A percentile compares a stretch with the other conserved stretches of the same genome.
Conservation (phyloP, 352 stramenopile genomes). For the Phytophthora sp. region DNA sequence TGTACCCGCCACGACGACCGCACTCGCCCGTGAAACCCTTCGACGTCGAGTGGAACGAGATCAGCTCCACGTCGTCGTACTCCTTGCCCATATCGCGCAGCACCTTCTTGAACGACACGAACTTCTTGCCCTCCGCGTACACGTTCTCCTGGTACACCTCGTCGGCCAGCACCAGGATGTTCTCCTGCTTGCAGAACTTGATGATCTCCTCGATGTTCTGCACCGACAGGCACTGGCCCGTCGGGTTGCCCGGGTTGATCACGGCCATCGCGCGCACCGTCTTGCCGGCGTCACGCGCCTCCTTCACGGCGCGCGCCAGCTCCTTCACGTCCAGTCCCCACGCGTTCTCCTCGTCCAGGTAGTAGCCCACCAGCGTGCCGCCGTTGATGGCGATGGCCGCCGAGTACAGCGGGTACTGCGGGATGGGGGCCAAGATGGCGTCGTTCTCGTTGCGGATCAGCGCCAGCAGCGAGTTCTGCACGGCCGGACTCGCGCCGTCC, state of each 20-base stretch:
- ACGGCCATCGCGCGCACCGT: conserved; percentile 95
- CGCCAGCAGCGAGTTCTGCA: conserved; percentile 92
- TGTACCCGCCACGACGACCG: conserved; percentile 96
- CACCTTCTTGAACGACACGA: conserved; percentile 96
- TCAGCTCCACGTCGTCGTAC: conserved; percentile 94
- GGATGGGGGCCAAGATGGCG: conserved; percentile 97
- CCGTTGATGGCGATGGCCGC: conserved; percentile 96
- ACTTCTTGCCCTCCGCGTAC: conserved; percentile 93
- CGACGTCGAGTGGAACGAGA: conserved; percentile 98
- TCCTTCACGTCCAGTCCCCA: conserved; percentile 93
- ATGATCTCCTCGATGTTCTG: conserved; percentile 96
- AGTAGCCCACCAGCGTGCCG: conserved; percentile 96
- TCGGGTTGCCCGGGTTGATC: conserved; percentile 99
- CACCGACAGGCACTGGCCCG: conserved; percentile 87
- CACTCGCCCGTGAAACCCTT: conserved; percentile 99
- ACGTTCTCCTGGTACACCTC: conserved; percentile 99
- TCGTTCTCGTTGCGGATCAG: conserved; percentile 90
- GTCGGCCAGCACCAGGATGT: conserved; percentile 97
- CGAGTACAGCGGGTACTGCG: conserved; percentile 99
- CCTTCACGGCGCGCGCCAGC: conserved; percentile 89
- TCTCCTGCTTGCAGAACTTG: conserved; percentile 94
- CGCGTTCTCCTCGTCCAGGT: conserved; percentile 94
- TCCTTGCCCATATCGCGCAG: conserved; percentile 88
- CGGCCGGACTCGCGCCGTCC: conserved; percentile 95
- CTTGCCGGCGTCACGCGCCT: conserved; percentile 91